A percentile compares a stretch with the other conserved stretches of the same genome.
Conservation (phyloP, 805 yeast genomes). For the Zygoascus bituminiphila region DNA sequence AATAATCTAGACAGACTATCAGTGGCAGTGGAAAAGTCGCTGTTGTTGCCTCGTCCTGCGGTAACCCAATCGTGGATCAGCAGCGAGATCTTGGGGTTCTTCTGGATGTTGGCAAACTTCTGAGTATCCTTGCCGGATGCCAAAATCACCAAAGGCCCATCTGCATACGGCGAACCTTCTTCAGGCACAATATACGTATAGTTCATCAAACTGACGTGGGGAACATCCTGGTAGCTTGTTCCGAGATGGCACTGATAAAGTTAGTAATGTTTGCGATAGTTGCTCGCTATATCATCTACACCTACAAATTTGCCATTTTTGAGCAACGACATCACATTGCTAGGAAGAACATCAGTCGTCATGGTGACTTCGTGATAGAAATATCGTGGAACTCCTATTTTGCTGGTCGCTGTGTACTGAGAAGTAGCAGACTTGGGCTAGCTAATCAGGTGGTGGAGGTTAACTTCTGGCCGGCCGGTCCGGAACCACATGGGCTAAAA, state of each 20-base stretch:
- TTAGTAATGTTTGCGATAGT: neutral
- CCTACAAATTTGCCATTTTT: conserved; percentile 11
- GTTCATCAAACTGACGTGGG: conserved; percentile 89
- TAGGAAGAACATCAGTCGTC: conserved; percentile 8
- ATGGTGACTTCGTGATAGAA: conserved; percentile 41
- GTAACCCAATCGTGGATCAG: conserved; percentile 89
- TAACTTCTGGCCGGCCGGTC: no score
- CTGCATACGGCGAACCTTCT: conserved; percentile 28
- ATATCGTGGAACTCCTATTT: conserved; percentile 46
- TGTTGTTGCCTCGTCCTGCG: conserved; percentile 26
- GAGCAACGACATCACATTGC: conserved; percentile 7
- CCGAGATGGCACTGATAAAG: conserved; percentile 59
- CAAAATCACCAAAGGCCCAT: conserved; percentile 51
- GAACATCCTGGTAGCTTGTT: conserved; percentile 63
- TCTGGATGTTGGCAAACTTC: conserved; percentile 59
- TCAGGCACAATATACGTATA: conserved; percentile 52
- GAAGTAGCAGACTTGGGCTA: no score
- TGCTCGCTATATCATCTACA: neutral
- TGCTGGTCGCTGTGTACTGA: conserved; percentile 32
- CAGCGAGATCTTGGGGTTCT: conserved; percentile 72
- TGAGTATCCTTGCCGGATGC: conserved; percentile 66
- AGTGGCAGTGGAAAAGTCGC: conserved; percentile 31
- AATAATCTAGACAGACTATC: conserved; percentile 47
- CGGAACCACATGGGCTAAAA: no score
- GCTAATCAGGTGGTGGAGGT: no score